Evolutionary conservation across 352 stramenopile genomes (phyloP).

Genomic region (Phytophthora foliorum): DNA sequence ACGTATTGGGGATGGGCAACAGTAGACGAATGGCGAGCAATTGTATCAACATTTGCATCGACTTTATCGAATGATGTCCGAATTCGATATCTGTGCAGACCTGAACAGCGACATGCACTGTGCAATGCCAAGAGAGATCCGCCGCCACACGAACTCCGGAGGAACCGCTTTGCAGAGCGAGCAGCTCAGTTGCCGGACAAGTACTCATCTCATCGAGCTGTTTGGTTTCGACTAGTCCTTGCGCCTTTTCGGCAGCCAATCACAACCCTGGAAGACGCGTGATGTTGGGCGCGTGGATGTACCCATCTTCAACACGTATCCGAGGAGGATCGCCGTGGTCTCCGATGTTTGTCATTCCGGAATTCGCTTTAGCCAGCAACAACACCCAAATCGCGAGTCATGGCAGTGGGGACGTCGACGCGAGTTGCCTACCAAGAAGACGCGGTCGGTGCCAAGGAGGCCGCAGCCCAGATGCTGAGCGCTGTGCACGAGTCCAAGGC

Average conservation of each 20-base stretch:
- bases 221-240: constrained; percentile 33
- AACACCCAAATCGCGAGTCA: neutral
- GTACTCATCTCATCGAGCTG: constrained; percentile 26
- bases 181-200: neutral
- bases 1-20: no score
- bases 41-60: no score
- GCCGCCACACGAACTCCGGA: neutral
- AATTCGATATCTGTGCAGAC: no score
- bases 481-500: constrained; percentile 17
- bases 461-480: constrained; percentile 23
- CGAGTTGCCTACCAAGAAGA: constrained; percentile 31
- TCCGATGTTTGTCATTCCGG: constrained; percentile 15
- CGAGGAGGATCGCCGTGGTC: constrained; percentile 16
- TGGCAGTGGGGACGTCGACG: constrained; percentile 19
- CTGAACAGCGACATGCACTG: neutral
- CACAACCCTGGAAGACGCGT: constrained; percentile 4
- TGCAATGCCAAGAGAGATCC: neutral
- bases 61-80: no score
- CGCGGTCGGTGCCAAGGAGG: constrained; percentile 16
- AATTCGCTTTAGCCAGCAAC: constrained; percentile 23
- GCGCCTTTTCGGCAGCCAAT: constrained; percentile 29
- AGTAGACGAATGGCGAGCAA: no score
- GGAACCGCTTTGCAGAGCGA: constrained; percentile 8
- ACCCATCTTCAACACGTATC: constrained; percentile 23
- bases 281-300: constrained; percentile 8